These are phyloP conservation scores for Fusarium sp. DNA, from an alignment of 2,329 filamentous ascomycete species.

Conservation along the genomic window DNA sequence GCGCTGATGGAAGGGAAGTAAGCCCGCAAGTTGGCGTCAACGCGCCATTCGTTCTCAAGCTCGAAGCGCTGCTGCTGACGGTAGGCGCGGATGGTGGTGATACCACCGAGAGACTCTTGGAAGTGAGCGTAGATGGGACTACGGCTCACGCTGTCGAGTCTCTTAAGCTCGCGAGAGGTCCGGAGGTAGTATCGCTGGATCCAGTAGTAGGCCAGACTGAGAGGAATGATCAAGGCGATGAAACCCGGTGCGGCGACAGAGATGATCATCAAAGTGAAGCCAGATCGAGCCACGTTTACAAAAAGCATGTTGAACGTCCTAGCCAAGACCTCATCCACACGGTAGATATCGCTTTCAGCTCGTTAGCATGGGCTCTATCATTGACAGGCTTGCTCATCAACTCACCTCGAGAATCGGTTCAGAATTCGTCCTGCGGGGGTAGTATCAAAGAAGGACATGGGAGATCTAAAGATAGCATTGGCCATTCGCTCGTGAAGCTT, in stretches of 20 bases:
- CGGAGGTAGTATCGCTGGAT: constrained; percentile 98
- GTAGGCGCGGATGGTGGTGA: constrained; percentile 96
- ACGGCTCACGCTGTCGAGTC: constrained; percentile 92
- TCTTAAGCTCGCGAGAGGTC: constrained; percentile 95
- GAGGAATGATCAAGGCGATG: constrained; percentile 81
- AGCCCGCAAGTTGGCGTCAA: constrained; percentile 92
- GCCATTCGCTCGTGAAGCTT: constrained; percentile 99
- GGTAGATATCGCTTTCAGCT: constrained; percentile 75
- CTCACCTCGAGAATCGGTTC: constrained; percentile 92
- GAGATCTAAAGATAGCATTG: constrained; percentile 94
- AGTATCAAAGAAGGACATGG: constrained; percentile 99
- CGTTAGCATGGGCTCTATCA: constrained; percentile 35
- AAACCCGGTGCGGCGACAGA: constrained; percentile 85
- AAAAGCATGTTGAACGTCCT: constrained; percentile 98
- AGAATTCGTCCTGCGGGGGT: constrained; percentile 96
- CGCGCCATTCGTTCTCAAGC: constrained; percentile 95
- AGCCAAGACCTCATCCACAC: constrained; percentile 91
- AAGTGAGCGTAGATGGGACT: constrained; percentile 99
- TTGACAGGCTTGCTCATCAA: constrained; percentile 21
- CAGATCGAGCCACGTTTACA: constrained; percentile 77
- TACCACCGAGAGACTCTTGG: constrained; percentile 93
- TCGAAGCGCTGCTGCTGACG: constrained; percentile 88
- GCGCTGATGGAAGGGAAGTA: constrained; percentile 97
- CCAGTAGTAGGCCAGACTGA: constrained; percentile 85
- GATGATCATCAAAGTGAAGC: constrained; percentile 90